Base-by-base conservation (phyloP, 2,329 filamentous ascomycete species). In the Colletotrichum abscissum region DNA sequence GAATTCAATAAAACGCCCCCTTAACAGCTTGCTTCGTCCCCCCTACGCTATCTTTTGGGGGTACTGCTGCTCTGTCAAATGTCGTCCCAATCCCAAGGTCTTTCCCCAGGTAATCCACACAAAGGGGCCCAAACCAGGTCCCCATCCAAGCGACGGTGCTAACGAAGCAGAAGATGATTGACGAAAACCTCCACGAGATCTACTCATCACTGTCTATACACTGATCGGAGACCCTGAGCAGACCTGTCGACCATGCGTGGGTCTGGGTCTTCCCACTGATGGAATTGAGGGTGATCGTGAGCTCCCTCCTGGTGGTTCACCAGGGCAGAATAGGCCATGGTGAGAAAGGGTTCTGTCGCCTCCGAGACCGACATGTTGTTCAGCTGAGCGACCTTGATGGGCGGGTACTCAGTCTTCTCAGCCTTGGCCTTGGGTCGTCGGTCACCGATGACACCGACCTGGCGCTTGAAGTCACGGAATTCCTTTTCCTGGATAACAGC, bases 291-390 rank as follows among this genome's bases (percentile, higher is more conserved):
- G 11, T 38, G 46, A 19, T 49, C 52, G 54, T 56, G 55, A 12
- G 59, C 67, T 64, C 35, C 70, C 42, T 75, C 73, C 28, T 70
- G 38, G 42, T 73, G 60, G 42, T 60, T 67, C 26, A 73, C n/a
- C 12, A 86, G 71, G 5, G 79, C 79, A 24, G 78, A 80, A 69
- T 84, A 82, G 3, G 80, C 79, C 82, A 87, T 82, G 62, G 81
- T 83, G 11, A 89, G 66, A 12, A 88, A 79, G 2, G 86, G 84
- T 14, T 79, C 77, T 12, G 82, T 80, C 65, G 86, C 83, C 62
- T 86, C 83, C 2, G 79, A 75, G 3, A 79, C 78, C 5, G 83
- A 78, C 74, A 83, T 83, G 7, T 68, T 69, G 72, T 83, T 84
- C 35, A 82, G 84, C 46, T 86, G 80, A 2, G 80, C 77, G n/a